Evolutionary conservation across 2,329 filamentous ascomycete genomes (phyloP).

Genomic region (Colletotrichum sp.): DNA sequence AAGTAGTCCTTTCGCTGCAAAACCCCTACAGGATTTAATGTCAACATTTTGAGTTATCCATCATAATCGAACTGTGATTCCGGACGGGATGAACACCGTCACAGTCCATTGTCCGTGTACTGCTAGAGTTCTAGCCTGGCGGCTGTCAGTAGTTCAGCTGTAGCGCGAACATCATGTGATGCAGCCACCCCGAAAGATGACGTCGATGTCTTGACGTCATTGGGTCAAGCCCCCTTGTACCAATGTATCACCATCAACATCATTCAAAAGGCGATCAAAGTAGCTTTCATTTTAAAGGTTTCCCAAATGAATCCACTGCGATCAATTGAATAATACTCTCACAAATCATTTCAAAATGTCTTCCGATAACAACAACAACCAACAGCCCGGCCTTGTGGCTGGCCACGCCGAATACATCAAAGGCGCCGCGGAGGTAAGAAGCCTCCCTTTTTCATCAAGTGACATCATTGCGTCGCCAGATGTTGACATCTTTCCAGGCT

Average conservation of each 20-base stretch:
- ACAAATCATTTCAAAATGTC: background rate
- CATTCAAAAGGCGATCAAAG: background rate
- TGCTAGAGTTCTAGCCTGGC: background rate
- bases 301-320: background rate
- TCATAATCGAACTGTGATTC: background rate
- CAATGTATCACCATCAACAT: background rate
- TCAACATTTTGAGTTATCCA: background rate
- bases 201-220: slow-evolving; percentile 19
- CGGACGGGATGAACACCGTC: background rate
- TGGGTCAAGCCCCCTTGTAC: background rate
- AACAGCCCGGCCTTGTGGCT: slow-evolving; percentile 62
- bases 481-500: slow-evolving; percentile 41
- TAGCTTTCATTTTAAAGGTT: background rate
- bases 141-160: background rate
- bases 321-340: background rate
- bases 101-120: background rate
- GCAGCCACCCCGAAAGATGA: background rate
- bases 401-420: slow-evolving; percentile 73
- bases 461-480: background rate
- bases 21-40: background rate
- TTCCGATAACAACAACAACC: slow-evolving; percentile 27
- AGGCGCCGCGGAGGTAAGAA: slow-evolving; percentile 65
- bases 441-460: background rate
- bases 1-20: background rate
- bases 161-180: slow-evolving; percentile 3